Evolutionary conservation across 495 filamentous ascomycete genomes (phyloP).

Genomic region (Lepidopterella palustris): DNA sequence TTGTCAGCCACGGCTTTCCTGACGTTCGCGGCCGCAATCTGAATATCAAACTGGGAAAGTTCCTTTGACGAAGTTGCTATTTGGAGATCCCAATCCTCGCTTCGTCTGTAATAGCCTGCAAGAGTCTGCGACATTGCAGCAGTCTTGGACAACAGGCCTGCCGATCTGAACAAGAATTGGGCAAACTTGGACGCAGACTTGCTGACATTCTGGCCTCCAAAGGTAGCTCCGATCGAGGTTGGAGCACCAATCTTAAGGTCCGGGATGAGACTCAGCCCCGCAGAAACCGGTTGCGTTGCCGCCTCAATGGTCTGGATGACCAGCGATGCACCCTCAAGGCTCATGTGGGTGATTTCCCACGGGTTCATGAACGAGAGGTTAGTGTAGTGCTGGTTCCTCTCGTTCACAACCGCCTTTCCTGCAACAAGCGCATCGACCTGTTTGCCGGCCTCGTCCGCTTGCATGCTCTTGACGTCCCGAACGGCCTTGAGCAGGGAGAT

Average conservation of each 20-base stretch:
- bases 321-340: background rate
- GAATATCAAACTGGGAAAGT: background rate
- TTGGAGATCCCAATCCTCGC: background rate
- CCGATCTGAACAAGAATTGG: background rate
- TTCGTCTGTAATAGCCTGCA: background rate
- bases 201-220: background rate
- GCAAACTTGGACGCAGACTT: background rate
- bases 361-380: background rate
- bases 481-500: background rate
- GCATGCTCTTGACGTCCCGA: background rate
- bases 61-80: background rate
- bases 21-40: constrained; percentile 19
- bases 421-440: background rate
- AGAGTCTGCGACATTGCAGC: background rate
- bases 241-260: background rate
- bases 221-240: background rate
- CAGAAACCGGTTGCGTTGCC: background rate
- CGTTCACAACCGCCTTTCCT: background rate
- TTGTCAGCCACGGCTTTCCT: constrained; percentile 10
- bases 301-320: background rate
- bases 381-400: background rate
- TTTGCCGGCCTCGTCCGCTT: background rate
- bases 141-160: background rate
- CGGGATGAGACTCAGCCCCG: background rate
- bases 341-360: background rate